Conservation (phyloP, 257 asterid species). For the Jaltomata sinuosa region DNA sequence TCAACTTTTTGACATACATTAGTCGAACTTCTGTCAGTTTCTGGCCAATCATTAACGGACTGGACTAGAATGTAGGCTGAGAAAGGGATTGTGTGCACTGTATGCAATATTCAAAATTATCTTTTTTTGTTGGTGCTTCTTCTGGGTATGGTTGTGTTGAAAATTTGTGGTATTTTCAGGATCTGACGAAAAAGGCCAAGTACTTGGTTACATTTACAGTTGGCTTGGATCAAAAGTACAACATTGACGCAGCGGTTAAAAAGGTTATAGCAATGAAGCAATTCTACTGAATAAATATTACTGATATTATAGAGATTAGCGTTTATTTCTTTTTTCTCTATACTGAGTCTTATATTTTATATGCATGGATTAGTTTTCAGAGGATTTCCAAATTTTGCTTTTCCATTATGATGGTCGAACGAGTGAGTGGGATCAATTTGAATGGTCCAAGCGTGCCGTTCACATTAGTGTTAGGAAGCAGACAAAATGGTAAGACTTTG, state of each 20-base stretch:
- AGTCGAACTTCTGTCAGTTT: neutral
- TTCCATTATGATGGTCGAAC: slow-evolving; percentile 95
- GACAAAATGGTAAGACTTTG: slow-evolving; percentile 73
- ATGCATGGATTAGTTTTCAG: slow-evolving; percentile 59
- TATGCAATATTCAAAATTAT: neutral
- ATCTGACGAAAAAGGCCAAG: slow-evolving; percentile 81
- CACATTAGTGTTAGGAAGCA: slow-evolving; percentile 88
- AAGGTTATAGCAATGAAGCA: slow-evolving; percentile 42
- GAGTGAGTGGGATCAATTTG: slow-evolving; percentile 96
- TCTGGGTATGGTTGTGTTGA: neutral
- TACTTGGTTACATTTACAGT: slow-evolving; percentile 92
- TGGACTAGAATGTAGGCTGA: neutral
- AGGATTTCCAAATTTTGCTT: slow-evolving; percentile 91
- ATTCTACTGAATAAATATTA: neutral
- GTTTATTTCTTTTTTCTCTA: neutral
- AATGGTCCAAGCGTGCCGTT: slow-evolving; percentile 87
- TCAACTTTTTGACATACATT: neutral
- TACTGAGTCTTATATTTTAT: slow-evolving; percentile 13
- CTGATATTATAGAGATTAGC: neutral
- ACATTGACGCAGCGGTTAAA: slow-evolving; percentile 74
- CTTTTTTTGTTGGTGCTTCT: neutral
- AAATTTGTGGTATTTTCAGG: slow-evolving; percentile 42
- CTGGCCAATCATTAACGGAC: neutral
- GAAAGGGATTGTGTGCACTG: neutral
- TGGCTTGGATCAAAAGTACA: slow-evolving; percentile 70